Evolutionary conservation across 2,329 filamentous ascomycete genomes (phyloP).

Genomic region (Didymella lethalis): DNA sequence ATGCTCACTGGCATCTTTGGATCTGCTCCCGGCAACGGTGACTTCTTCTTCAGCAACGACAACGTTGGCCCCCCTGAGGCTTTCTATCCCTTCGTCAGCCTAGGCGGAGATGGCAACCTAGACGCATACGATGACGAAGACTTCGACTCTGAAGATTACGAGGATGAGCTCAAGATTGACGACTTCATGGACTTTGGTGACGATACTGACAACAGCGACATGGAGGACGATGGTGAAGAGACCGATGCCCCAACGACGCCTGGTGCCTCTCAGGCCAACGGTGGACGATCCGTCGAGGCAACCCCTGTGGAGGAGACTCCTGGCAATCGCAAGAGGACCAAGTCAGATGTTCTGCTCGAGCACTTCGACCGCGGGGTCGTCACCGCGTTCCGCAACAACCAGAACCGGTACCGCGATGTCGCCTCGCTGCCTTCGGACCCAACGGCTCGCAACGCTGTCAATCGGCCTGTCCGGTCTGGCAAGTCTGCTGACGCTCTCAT

Average conservation of each 20-base stretch:
- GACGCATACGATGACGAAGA: constrained; percentile 63
- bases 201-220: constrained; percentile 46
- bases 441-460: constrained; percentile 46
- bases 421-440: constrained; percentile 49
- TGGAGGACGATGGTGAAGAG: constrained; percentile 48
- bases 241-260: constrained; percentile 49
- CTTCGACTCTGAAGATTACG: constrained; percentile 65
- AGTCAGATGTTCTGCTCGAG: constrained; percentile 50
- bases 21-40: constrained; percentile 53
- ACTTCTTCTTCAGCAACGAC: constrained; percentile 61
- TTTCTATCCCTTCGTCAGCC: constrained; percentile 72
- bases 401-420: constrained; percentile 50
- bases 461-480: constrained; percentile 49
- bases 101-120: constrained; percentile 64
- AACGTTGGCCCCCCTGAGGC: constrained; percentile 77
- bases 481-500: constrained; percentile 52
- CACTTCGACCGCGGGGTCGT: constrained; percentile 61
- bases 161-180: constrained; percentile 57
- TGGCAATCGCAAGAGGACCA: constrained; percentile 36
- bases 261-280: constrained; percentile 42
- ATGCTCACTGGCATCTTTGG: constrained; percentile 78
- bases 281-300: constrained; percentile 43
- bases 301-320: constrained; percentile 36
- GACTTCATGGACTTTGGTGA: constrained; percentile 52
- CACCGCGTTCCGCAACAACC: constrained; percentile 52